Evolutionary conservation across 306 rosid species (phyloP).

Genomic region (Trichosanthes cucumerina): DNA sequence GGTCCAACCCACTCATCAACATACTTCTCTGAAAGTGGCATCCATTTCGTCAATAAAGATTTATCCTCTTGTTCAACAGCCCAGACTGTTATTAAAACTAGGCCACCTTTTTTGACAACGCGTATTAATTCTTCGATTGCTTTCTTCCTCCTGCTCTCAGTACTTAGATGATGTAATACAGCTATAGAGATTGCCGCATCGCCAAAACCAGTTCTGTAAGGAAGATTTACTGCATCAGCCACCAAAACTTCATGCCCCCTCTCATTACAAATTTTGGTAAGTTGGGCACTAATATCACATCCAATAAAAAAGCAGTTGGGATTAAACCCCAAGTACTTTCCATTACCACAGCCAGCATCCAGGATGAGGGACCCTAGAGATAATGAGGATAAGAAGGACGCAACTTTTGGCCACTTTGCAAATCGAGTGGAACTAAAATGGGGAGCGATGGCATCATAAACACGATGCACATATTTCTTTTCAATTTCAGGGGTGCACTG

Average conservation of each 20-base stretch:
- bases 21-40: conserved; percentile 61
- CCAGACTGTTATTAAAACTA: conserved; percentile 87
- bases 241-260: conserved; percentile 82
- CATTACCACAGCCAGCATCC: conserved; percentile 96
- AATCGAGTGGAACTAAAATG: conserved; percentile 84
- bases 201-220: conserved; percentile 73
- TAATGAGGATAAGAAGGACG: conserved; percentile 60
- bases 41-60: conserved; percentile 64
- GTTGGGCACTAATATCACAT: conserved; percentile 75
- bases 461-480: conserved; percentile 76
- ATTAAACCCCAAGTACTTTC: conserved; percentile 67
- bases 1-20: conserved; percentile 90
- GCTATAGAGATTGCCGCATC: conserved; percentile 91
- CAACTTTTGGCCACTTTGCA: conserved; percentile 95
- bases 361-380: conserved; percentile 62
- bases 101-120: conserved; percentile 84
- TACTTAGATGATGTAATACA: conserved; percentile 87
- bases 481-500: conserved; percentile 79
- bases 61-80: conserved; percentile 92
- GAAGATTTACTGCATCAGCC: conserved; percentile 82
- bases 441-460: conserved; percentile 92
- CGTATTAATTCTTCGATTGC: conserved; percentile 83
- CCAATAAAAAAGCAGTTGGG: conserved; percentile 59
- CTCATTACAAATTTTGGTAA: conserved; percentile 67
- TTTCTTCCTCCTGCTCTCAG: conserved; percentile 65